Evolutionary conservation across 306 rosid species (phyloP).

Genomic region (Casuarina equisetifolia): DNA sequence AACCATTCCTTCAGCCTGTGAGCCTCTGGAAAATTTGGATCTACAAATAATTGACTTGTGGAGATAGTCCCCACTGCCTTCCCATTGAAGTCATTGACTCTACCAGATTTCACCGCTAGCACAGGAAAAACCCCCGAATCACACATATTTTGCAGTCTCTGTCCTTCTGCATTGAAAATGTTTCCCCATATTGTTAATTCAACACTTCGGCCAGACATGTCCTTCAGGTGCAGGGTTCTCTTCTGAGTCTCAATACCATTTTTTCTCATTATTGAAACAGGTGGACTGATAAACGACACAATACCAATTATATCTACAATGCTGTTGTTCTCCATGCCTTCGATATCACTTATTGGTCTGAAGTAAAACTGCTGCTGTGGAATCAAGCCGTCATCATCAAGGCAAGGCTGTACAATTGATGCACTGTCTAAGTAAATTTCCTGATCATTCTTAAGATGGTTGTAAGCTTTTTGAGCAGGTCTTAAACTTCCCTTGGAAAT

Average conservation of each 20-base stretch:
- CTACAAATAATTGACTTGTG: conserved; percentile 69
- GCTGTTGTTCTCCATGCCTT: conserved; percentile 58
- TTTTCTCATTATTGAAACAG: conserved; percentile 70
- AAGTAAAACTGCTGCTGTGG: conserved; percentile 69
- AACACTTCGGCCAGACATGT: conserved; percentile 71
- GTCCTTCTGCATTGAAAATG: conserved; percentile 72
- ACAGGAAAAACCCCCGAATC: conserved; percentile 76
- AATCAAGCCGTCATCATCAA: conserved; percentile 67
- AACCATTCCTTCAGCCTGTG: conserved; percentile 61
- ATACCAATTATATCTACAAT: conserved; percentile 75
- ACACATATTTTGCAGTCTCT: conserved; percentile 66
- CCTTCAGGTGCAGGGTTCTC: conserved; percentile 84
- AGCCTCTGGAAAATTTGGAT: conserved; percentile 67
- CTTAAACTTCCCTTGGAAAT: conserved; percentile 71
- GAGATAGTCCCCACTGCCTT: conserved; percentile 71
- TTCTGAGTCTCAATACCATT: conserved; percentile 84
- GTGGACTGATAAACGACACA: conserved; percentile 63
- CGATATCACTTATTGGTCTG: conserved; percentile 59
- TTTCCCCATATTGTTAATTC: conserved; percentile 88
- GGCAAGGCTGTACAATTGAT: conserved; percentile 60
- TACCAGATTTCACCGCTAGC: conserved; percentile 71
- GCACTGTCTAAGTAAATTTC: conserved; percentile 66
- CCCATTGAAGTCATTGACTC: conserved; percentile 82
- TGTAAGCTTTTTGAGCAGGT: conserved; percentile 68
- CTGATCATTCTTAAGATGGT: conserved; percentile 70